Evolutionary conservation across 169 alveolate species (phyloP), one percentile per base, ranked within the genome.

Genomic region (Plasmodium knowlesi): DNA sequence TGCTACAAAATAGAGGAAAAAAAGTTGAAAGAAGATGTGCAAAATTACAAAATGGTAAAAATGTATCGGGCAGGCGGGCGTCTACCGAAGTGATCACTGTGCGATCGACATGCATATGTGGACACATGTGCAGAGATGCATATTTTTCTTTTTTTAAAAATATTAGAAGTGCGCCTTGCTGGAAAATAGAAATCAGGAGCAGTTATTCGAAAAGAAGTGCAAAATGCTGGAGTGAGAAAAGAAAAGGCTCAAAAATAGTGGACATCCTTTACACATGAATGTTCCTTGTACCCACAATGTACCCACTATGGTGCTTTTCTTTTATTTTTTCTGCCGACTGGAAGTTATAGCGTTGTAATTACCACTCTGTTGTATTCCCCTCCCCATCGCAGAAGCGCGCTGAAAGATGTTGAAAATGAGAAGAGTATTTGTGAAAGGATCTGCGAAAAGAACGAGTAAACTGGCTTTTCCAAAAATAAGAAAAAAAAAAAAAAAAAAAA

Each of bases 331-430:
- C 19, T 8, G 76, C 37, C n/a, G 37, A 67, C 41, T 67, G 8
- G 37, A 9, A 19, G 37, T n/a, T 25, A 22, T 4, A 19, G 25
- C 37, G 37, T 4, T 50, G n/a, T 22, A n/a, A 19, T 67, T 67
- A 25, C 37, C 37, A 67, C 39, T 28, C 76, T 37, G n/a, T 22
- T 72, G 53, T 84, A 10, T 43, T 30, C 76, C n/a, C n/a, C 39
- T 72, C 54, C n/a, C 37, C 70, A 14, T 9, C 46, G 37, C 12
- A 88, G 94, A 88, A 88, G 10, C 43, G 72, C 30, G 10, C 82
- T 88, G 9, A 79, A 88, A 32, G 94, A 88, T 67, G 43, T 28
- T n/a, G 94, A 88, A 57, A 88, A 88, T 61, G 94, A 88, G 72
- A 88, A 88, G 82, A 34, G 34, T 50, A 78, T 88, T 16, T 88